phyloP scores from a whole-genome alignment of 75 land plant genomes.

The Picea glauca region DNA sequence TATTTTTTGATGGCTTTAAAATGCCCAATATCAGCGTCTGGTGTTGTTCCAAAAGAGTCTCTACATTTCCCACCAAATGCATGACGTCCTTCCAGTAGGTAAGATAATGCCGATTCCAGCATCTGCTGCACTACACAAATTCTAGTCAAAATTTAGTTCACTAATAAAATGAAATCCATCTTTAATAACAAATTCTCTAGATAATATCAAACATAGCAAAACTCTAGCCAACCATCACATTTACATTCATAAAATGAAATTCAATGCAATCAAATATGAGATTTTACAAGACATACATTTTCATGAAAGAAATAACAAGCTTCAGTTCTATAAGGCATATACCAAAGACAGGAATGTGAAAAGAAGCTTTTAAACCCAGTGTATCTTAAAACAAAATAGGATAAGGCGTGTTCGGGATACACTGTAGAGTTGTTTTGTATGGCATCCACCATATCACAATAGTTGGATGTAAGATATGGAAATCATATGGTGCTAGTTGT shows the following conservation, averaged over 20 bases:
- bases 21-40: constrained; percentile 11
- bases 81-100: constrained; percentile 71
- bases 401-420: no score
- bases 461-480: no score
- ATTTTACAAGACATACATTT: no score
- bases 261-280: no score
- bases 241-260: no score
- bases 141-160: background rate
- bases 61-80: constrained; percentile 14
- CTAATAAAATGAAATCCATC: background rate
- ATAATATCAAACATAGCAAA: background rate
- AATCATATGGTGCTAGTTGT: no score
- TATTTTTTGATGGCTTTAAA: constrained; percentile 27
- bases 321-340: no score
- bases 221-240: background rate
- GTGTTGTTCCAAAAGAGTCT: constrained; percentile 2
- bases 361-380: no score
- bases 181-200: background rate
- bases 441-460: background rate
- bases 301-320: no score
- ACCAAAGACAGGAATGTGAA: no score
- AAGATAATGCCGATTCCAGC: constrained; percentile 71
- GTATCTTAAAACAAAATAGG: no score
- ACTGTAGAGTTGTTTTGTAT: background rate
- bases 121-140: constrained; percentile 33